These are phyloP conservation scores for Globisporangium cederbergense DNA, from an alignment of 352 stramenopile genomes.

Conservation along the genomic window DNA sequence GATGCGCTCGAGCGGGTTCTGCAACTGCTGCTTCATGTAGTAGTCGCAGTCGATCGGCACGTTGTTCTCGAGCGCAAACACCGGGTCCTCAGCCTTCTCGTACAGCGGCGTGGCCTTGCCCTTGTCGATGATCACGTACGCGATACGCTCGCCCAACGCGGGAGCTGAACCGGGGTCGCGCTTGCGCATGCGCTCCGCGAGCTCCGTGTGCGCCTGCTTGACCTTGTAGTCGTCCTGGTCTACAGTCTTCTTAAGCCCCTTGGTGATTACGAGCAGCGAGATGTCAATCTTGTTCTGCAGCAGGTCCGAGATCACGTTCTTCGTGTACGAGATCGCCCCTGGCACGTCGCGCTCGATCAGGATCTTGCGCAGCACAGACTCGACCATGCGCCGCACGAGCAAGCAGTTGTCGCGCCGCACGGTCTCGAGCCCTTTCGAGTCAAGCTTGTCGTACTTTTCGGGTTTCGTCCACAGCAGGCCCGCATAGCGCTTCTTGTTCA, in stretches of 20 bases:
- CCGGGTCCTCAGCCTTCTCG: conserved; percentile 98
- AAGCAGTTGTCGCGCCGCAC: conserved; percentile 99
- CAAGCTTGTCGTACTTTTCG: conserved; percentile 99
- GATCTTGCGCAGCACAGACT: conserved; percentile 98
- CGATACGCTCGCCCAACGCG: conserved; percentile 97
- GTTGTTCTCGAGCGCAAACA: conserved; percentile 99
- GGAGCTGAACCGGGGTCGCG: conserved; percentile 96
- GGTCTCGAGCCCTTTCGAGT: conserved; percentile 98
- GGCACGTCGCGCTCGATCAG: conserved; percentile 96
- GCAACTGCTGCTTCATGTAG: conserved; percentile 98
- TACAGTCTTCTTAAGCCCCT: conserved; percentile 97
- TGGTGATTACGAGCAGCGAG: conserved; percentile 99
- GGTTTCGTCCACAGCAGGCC: conserved; percentile 79
- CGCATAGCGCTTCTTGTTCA: conserved; percentile 99
- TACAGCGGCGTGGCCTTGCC: conserved; percentile 95
- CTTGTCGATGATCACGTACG: conserved; percentile 99
- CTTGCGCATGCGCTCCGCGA: conserved; percentile 98
- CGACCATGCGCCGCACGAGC: conserved; percentile 96
- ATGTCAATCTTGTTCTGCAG: conserved; percentile 99
- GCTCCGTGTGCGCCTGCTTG: conserved; percentile 99
- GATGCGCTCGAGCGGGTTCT: conserved; percentile 97
- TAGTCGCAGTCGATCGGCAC: conserved; percentile 99
- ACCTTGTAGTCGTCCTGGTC: conserved; percentile 98
- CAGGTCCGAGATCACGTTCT: conserved; percentile 96
- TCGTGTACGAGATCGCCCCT: conserved; percentile 96